Conservation (phyloP, 768 basidiomycete species). For the Russula sp. region DNA sequence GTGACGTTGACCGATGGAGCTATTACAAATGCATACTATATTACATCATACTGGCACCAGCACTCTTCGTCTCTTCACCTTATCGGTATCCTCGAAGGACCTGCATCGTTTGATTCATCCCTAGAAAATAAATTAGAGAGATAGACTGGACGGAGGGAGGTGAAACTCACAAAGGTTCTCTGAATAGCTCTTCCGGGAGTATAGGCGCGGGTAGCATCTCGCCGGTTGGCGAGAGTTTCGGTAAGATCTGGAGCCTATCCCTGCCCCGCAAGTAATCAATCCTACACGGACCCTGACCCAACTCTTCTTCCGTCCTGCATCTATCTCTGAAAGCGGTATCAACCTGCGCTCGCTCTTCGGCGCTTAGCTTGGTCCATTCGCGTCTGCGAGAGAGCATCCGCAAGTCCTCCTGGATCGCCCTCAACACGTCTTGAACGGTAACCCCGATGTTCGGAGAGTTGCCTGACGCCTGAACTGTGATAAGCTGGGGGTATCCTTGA, state of each 20-base stretch:
- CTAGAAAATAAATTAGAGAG: background rate
- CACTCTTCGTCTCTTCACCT: slow-evolving; percentile 5
- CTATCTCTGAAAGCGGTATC: slow-evolving; percentile 18
- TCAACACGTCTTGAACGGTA: slow-evolving; percentile 21
- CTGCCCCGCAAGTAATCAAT: slow-evolving; percentile 22
- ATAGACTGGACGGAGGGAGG: background rate
- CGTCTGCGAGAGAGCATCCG: slow-evolving; percentile 19
- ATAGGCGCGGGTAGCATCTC: slow-evolving; percentile 10
- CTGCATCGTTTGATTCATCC: slow-evolving; percentile 17
- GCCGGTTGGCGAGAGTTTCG: slow-evolving; percentile 17
- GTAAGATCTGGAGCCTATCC: slow-evolving; percentile 17
- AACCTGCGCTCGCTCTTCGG: slow-evolving; percentile 5
- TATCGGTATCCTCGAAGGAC: slow-evolving; percentile 23
- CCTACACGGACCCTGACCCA: slow-evolving; percentile 23
- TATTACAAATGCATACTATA: no score
- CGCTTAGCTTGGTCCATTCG: slow-evolving; percentile 17
- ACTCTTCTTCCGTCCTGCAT: slow-evolving; percentile 18
- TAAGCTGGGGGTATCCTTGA: slow-evolving; percentile 20
- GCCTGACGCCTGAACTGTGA: slow-evolving; percentile 4
- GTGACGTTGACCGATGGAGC: no score
- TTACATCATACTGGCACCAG: background rate
- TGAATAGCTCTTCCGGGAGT: background rate
- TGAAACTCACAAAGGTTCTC: slow-evolving; percentile 15
- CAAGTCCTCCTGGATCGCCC: slow-evolving; percentile 13
- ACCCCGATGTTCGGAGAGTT: slow-evolving; percentile 1